Evolutionary conservation across 768 basidiomycete species (phyloP), one percentile per base, ranked within the genome.

Genomic region (Phanerochaete carnosa): DNA sequence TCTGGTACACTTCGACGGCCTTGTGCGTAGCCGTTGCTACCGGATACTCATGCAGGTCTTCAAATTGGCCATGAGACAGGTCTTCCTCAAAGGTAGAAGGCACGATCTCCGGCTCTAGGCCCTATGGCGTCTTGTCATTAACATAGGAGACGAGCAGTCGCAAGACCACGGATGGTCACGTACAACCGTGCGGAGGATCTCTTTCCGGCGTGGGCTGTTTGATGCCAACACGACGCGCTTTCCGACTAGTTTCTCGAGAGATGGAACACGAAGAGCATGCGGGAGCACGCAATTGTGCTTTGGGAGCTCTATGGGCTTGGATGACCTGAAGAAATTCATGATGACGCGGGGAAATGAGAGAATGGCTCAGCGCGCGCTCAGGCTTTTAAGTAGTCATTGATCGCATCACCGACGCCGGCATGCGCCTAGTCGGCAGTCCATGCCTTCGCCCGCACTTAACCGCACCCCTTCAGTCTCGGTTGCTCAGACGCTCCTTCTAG

Each of bases 151-250:
- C 39, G 49, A 55, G 43, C 22, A 37, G 33, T 9, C 29, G 25
- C 26, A 29, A 15, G 43, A 28, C 12, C 28, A 23, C n/a, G 22
- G 49, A 37, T 9, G 37, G 7, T 3, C 51, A 82, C 89, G 69
- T 72, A 95, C 94, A 67, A 90, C 83, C 6, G 82, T 87, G 57
- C 78, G 80, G 23, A 98, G 82, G 61, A 96, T 93, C 57, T 94
- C 93, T 68, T 83, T 86, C 67, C 95, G 79, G 65, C 95, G 81
- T 1, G 94, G 92, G 66, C 92, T 95, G 59, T 84, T 87, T 4
- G 94, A 96, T 0, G 95, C 95, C 1, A 98, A 79, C 2, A 97
- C 76, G 50, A 98, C 82, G 2, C 91, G 81, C 70, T 94, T 95
- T 23, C 84, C 86, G 39, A 78, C 70, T 1, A 97, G 81, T 70